These are phyloP conservation scores for Lobosporangium transversale DNA, from an alignment of 192 early-diverging fungal species.

Conservation along the genomic window DNA sequence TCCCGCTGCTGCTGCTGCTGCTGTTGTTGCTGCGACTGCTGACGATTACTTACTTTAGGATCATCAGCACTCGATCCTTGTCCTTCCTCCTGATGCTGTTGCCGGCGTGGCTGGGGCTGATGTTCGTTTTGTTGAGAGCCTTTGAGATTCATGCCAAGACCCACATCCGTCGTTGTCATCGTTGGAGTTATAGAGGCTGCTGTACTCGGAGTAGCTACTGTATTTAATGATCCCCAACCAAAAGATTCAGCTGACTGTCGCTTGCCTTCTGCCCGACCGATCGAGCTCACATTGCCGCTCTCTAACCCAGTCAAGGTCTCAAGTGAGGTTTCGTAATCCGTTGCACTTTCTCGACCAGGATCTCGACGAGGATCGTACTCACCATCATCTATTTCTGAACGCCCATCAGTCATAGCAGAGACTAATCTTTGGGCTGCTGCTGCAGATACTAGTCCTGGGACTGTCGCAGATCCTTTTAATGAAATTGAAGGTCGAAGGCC, in stretches of 20 bases:
- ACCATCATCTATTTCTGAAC: slow-evolving; percentile 29
- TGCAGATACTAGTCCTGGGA: not conserved
- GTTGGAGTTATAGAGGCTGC: not conserved
- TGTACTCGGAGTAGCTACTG: not conserved
- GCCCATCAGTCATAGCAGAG: not conserved
- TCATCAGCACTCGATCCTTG: too few species aligned
- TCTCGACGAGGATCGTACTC: slow-evolving; percentile 32
- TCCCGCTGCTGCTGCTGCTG: not conserved
- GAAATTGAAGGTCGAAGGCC: not conserved
- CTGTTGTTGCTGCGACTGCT: not conserved
- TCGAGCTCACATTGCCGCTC: slow-evolving; percentile 5
- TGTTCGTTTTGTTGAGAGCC: not conserved
- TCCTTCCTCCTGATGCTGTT: not conserved
- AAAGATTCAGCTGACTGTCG: slow-evolving; percentile 9
- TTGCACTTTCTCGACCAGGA: slow-evolving; percentile 29
- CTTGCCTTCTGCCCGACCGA: not conserved
- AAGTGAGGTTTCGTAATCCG: slow-evolving; percentile 41
- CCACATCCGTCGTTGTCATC: too few species aligned
- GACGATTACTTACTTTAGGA: too few species aligned
- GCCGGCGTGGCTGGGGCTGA: not conserved
- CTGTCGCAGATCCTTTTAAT: slow-evolving; percentile 1
- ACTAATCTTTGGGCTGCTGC: not conserved
- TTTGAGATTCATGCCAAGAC: too few species aligned
- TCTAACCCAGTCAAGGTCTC: slow-evolving; percentile 38
- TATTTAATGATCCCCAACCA: slow-evolving; percentile 13